Evolutionary conservation across 371 early-diverging fungal species (phyloP).

Genomic region (Rhizopus stolonifer): DNA sequence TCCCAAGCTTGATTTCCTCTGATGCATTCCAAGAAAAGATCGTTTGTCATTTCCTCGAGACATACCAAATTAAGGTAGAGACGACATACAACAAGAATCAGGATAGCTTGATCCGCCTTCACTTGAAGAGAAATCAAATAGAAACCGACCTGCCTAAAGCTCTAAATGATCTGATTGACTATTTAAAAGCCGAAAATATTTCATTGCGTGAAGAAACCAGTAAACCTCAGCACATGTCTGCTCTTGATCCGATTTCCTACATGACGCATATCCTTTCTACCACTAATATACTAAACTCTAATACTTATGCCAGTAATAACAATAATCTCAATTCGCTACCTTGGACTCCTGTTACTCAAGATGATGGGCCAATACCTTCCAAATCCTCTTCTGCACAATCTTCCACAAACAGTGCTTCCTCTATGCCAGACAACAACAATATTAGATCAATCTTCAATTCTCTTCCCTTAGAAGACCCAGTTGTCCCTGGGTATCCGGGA

Average conservation of each 20-base stretch:
- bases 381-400: slow-evolving; percentile 28
- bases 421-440: not conserved
- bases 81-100: not conserved
- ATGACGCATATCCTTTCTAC: not conserved
- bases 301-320: slow-evolving; percentile 1
- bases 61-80: slow-evolving; percentile 8
- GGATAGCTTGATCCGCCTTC: slow-evolving; percentile 11
- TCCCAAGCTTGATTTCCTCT: slow-evolving; percentile 1
- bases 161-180: slow-evolving; percentile 8
- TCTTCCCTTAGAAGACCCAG: slow-evolving; percentile 1
- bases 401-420: slow-evolving; percentile 1
- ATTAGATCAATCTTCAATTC: slow-evolving; percentile 1
- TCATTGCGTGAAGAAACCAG: slow-evolving; percentile 3
- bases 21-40: slow-evolving; percentile 9
- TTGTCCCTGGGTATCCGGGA: not conserved
- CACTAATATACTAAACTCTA: not conserved
- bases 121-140: slow-evolving; percentile 13
- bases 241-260: slow-evolving; percentile 1
- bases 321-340: not conserved
- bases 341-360: not conserved
- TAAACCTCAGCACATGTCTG: slow-evolving; percentile 7
- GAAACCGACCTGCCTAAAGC: slow-evolving; percentile 3
- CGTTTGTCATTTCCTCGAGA: slow-evolving; percentile 1
- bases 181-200: slow-evolving; percentile 17
- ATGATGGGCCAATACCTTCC: slow-evolving; percentile 20